These are phyloP conservation scores for Penicillium psychrosexuale DNA, from an alignment of 2,329 filamentous ascomycete species.

Conservation along the genomic window DNA sequence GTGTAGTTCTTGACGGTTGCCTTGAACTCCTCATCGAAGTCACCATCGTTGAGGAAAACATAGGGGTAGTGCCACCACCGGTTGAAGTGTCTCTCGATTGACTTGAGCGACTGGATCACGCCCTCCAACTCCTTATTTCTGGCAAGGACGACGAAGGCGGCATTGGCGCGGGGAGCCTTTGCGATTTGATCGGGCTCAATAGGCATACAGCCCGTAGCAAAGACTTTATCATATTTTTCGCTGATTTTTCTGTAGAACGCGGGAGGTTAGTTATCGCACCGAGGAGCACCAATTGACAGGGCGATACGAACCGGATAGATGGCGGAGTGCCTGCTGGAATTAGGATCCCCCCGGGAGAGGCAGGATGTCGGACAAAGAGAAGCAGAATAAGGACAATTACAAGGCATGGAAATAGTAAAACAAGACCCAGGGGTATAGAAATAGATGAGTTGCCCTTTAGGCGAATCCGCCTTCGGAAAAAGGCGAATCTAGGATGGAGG, in stretches of 20 bases:
- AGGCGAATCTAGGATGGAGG: constrained; percentile 60
- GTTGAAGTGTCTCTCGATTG: constrained; percentile 98
- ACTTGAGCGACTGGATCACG: constrained; percentile 94
- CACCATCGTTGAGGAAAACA: constrained; percentile 95
- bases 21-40: constrained; percentile 94
- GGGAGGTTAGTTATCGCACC: constrained; percentile 15
- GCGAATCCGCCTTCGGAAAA: constrained; percentile 81
- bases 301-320: constrained; percentile 71
- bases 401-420: constrained; percentile 87
- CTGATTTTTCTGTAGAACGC: constrained; percentile 73
- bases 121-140: constrained; percentile 95
- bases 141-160: constrained; percentile 91
- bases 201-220: constrained; percentile 78
- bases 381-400: constrained; percentile 88
- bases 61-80: constrained; percentile 98
- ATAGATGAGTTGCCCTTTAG: constrained; percentile 88
- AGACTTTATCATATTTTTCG: constrained; percentile 95
- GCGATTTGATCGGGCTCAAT: constrained; percentile 65
- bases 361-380: constrained; percentile 83
- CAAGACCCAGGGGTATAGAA: constrained; percentile 87
- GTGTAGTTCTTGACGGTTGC: constrained; percentile 85
- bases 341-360: constrained; percentile 74
- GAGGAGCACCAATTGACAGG: not conserved
- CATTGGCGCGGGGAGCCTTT: constrained; percentile 72
- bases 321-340: constrained; percentile 87